Evolutionary conservation across 345 rosid genomes (phyloP), one percentile per base, ranked within the genome.

Genomic region (Bruguiera parviflora): DNA sequence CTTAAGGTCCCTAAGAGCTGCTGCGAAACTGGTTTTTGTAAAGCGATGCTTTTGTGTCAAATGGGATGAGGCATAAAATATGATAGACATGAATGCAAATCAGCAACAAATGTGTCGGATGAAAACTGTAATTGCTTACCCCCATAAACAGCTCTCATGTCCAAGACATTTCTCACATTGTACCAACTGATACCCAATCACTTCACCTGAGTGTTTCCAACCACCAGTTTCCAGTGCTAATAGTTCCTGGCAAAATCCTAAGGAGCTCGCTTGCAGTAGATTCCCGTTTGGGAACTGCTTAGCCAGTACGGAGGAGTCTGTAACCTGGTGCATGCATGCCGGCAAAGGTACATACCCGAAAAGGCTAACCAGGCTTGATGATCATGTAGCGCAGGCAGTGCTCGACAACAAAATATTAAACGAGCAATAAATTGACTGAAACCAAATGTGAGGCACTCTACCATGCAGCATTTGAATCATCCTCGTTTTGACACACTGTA

Each of bases 111-210:
- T 43, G 18, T 3, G 46, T 11, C 19, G 5, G 49, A 43, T 43
- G 49, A 43, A 43, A 43, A 11, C 0, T 43, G 49, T 13, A 13
- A 43, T 43, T 18, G 1, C 15, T 46, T 90, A 92, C 96, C 97
- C 99, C 94, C 96, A 47, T 90, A 95, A 64, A 87, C 96, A 71
- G 96, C 92, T 85, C 96, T 73, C 99, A 90, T 90, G 76, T 95
- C 99, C 99, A 95, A 85, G 35, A 95, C 86, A 71, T 85, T 95
- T 73, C 96, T 83, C 31, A 92, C 94, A 56, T 88, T 77, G 20
- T 87, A 73, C 98, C 99, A 92, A 53, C 85, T 85, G 82, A 95
- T 84, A 6, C 96, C 98, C 61, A 92, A 70, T 71, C 83, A 91
- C 18, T 79, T 88, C 85, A 90, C 78, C 76, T 92, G 92, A 53